These are phyloP conservation scores for Puccinia novopanici DNA, from an alignment of 1,284 basidiomycete species.

Conservation along the genomic window DNA sequence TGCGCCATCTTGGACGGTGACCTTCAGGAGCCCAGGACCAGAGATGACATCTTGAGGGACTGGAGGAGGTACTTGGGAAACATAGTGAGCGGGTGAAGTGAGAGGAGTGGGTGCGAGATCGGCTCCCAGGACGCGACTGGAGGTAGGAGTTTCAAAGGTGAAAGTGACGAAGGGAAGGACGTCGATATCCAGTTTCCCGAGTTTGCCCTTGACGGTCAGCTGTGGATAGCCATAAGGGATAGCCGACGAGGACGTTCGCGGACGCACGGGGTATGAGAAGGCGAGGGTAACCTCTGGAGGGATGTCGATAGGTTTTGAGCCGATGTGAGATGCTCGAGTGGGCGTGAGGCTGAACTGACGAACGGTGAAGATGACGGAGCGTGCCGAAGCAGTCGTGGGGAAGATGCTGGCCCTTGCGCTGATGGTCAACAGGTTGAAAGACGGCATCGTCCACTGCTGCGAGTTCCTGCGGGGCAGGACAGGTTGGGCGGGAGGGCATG, in stretches of 20 bases:
- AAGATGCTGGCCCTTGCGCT: not conserved
- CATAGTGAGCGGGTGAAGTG: constrained; percentile 52
- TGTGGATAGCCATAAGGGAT: constrained; percentile 54
- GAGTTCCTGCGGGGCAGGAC: too few relatives aligned
- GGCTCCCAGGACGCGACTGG: constrained; percentile 46
- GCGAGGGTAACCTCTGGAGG: constrained; percentile 70
- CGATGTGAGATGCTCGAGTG: constrained; percentile 66
- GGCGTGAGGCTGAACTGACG: constrained; percentile 32
- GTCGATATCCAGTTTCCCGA: constrained; percentile 73
- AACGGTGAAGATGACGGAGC: constrained; percentile 3
- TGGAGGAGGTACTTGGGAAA: constrained; percentile 7
- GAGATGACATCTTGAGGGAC: constrained; percentile 19
- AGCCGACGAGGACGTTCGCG: constrained; percentile 24
- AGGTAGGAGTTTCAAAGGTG: constrained; percentile 24
- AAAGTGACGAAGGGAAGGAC: constrained; percentile 57
- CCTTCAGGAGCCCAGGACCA: constrained; percentile 52
- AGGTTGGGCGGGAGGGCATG: too few relatives aligned
- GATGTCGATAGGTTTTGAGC: constrained; percentile 73
- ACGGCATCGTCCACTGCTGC: not conserved
- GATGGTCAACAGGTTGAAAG: constrained; percentile 4
- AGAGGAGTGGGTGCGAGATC: constrained; percentile 53
- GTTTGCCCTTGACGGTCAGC: constrained; percentile 72
- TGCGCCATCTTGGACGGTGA: constrained; percentile 73
- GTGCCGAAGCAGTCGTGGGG: not conserved
- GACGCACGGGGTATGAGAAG: constrained; percentile 50